Base-by-base conservation (phyloP, 331 rosid species). In the Malus hybrid region DNA sequence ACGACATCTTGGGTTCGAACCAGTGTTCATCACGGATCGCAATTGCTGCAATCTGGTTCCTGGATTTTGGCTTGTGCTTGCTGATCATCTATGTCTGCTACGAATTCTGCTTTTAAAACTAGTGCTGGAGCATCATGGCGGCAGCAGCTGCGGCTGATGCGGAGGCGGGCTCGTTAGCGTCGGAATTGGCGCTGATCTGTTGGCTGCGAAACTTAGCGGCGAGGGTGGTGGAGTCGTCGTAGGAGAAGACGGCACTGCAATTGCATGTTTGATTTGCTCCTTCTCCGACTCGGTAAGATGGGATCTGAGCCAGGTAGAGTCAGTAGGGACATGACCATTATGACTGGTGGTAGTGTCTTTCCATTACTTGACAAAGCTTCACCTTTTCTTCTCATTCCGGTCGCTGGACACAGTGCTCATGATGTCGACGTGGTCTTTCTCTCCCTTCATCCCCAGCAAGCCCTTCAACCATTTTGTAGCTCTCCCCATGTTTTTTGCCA, bases 381-480 rank as follows among this genome's bases (percentile, higher is more conserved):
- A 92, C 46, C 99, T 67, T 70, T 78, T 90, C 88, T 85, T 94
- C 63, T 92, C 97, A 57, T 85, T 91, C 80, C 71, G 82, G 56
- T 84, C 87, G 61, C 67, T 56, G 16, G 46, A 48, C 72, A 66
- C 39, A 19, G 85, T 64, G 42, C 80, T 83, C 24, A 85, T 78
- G 90, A 73, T 84, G 54, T 71, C 81, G 65, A 67, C 75, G 67
- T 74, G 84, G 44, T 90, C 87, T 71, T 87, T 93, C 66, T 87
- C 97, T 80, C 87, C 88, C 85, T 88, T 94, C 88, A 87, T 88
- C 36, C 96, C 92, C 82, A 94, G 34, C 79, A 94, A 71, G 22
- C 91, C 95, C 84, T 92, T 94, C 60, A 90, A 82, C 99, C 99
- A 94, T 65, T 96, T 94, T 20, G 93, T 78, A 71, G 99, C 92